Percentiles rank a stretch among this genome's conserved stretches.
phyloP scores from a whole-genome alignment of 2,329 filamentous ascomycete genomes.

The Xylariomycetidae sp. region DNA sequence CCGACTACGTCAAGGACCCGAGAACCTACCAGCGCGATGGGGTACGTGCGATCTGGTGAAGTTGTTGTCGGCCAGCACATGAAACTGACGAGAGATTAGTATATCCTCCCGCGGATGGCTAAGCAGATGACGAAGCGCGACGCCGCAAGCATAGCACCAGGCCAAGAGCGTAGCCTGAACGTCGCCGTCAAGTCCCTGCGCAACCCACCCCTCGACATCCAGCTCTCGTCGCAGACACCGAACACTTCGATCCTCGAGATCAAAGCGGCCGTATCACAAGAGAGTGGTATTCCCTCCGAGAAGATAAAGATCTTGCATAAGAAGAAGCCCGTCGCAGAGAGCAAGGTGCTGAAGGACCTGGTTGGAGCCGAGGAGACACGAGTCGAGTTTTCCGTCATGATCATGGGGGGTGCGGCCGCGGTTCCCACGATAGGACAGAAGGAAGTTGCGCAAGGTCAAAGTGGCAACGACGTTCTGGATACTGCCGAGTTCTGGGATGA shows the following conservation, averaged over 20 bases:
- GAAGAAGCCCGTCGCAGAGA: constrained; percentile 78
- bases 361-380: constrained; percentile 43
- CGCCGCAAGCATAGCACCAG: constrained; percentile 36
- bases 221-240: constrained; percentile 54
- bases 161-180: constrained; percentile 45
- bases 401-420: constrained; percentile 65
- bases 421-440: constrained; percentile 31
- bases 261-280: constrained; percentile 60
- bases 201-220: constrained; percentile 64
- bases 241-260: constrained; percentile 74
- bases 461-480: constrained; percentile 54
- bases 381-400: constrained; percentile 81
- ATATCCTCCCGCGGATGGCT: constrained; percentile 64
- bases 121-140: constrained; percentile 45
- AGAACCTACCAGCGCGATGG: constrained; percentile 69
- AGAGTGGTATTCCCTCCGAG: constrained; percentile 58
- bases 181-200: constrained; percentile 71
- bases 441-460: constrained; percentile 45
- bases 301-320: constrained; percentile 83
- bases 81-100: constrained; percentile 38
- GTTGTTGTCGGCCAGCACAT: no score
- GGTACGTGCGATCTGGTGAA: no score
- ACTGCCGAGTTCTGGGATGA: constrained; percentile 82
- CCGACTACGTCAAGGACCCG: constrained; percentile 86
- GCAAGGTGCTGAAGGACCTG: constrained; percentile 71